These are phyloP conservation scores for Penicillium polonicum DNA, from an alignment of 2,329 filamentous ascomycete species.

Conservation along the genomic window DNA sequence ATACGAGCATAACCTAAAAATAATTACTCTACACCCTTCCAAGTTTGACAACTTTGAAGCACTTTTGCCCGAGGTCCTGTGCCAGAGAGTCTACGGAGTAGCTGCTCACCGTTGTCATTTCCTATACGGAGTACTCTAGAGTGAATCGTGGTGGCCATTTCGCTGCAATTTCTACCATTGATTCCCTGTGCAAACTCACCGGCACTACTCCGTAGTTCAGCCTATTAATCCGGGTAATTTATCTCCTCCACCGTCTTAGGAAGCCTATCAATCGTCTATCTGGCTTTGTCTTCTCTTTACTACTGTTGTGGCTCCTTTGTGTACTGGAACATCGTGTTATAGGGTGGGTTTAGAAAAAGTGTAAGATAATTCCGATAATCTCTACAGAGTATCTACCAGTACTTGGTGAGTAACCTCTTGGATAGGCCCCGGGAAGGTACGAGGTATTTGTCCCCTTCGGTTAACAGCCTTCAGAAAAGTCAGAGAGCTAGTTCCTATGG, in stretches of 20 bases:
- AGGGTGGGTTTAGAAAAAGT: background rate
- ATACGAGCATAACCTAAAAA: background rate
- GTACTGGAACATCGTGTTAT: background rate
- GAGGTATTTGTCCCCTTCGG: background rate
- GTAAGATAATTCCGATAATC: background rate
- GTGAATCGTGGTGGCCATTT: too few relatives aligned
- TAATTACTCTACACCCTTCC: background rate
- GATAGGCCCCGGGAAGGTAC: background rate
- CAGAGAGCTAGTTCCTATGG: background rate
- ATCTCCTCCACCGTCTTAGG: background rate
- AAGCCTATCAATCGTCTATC: background rate
- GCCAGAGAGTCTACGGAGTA: too few relatives aligned
- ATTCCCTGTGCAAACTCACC: too few relatives aligned
- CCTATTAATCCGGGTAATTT: background rate
- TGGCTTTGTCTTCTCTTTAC: background rate
- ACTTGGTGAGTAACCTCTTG: background rate
- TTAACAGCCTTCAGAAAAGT: background rate
- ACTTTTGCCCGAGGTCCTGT: background rate
- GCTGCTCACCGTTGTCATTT: background rate
- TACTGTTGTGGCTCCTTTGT: too few relatives aligned
- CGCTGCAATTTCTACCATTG: background rate
- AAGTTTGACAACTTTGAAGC: background rate
- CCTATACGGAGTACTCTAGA: background rate
- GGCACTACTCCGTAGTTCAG: background rate
- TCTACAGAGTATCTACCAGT: background rate